A percentile compares a stretch with the other conserved stretches of the same genome.
These are phyloP conservation scores for Coemansia pectinata DNA, from an alignment of 192 early-diverging fungal species.

Conservation along the genomic window DNA sequence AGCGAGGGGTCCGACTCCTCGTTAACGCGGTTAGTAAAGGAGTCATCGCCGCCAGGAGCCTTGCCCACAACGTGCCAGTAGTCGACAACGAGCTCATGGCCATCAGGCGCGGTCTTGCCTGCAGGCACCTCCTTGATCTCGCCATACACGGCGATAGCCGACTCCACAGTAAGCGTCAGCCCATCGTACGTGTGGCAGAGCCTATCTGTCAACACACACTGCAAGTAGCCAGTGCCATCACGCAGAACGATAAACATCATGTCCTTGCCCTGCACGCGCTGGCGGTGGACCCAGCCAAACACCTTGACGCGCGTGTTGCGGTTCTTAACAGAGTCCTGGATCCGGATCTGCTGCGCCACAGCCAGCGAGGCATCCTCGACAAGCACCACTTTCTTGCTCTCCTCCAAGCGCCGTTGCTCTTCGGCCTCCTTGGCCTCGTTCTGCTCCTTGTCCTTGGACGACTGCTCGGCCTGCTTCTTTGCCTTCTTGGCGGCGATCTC, in stretches of 20 bases:
- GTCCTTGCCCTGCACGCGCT: constrained; percentile 95
- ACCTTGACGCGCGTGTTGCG: constrained; percentile 82
- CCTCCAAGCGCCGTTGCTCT: constrained; percentile 81
- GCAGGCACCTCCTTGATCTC: constrained; percentile 83
- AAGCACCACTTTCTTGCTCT: constrained; percentile 81
- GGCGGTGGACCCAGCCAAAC: constrained; percentile 94
- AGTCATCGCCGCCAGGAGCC: constrained; percentile 93
- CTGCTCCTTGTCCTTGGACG: constrained; percentile 65
- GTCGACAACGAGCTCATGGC: constrained; percentile 93
- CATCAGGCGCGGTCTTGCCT: constrained; percentile 95
- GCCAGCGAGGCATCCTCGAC: constrained; percentile 72
- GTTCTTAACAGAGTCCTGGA: constrained; percentile 62
- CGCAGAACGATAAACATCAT: constrained; percentile 94
- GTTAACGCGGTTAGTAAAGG: constrained; percentile 88
- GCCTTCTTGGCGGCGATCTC: constrained; percentile 70
- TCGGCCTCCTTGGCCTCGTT: constrained; percentile 57
- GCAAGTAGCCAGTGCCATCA: constrained; percentile 93
- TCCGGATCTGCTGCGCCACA: constrained; percentile 77
- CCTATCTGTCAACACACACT: constrained; percentile 85
- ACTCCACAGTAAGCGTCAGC: constrained; percentile 88
- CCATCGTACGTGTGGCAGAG: constrained; percentile 96
- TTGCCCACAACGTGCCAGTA: constrained; percentile 94
- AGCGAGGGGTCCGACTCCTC: constrained; percentile 85
- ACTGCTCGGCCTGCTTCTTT: constrained; percentile 77
- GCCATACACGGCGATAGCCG: constrained; percentile 89